phyloP scores from a whole-genome alignment of 1,284 basidiomycete genomes.

The Anthracocystis walkeri region DNA sequence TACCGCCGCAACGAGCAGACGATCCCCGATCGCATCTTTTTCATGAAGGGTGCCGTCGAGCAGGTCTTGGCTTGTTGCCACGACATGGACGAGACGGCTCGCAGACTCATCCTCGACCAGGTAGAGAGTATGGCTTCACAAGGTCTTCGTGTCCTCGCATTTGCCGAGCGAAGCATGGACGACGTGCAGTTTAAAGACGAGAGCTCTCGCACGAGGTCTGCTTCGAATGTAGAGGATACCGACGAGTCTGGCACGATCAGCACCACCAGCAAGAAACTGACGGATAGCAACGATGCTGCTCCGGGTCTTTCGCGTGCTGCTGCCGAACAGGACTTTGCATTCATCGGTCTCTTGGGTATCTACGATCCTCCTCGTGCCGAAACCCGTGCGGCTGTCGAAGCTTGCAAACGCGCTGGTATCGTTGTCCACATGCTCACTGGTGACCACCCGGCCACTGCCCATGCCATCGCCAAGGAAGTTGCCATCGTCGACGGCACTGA shows the following conservation, averaged over 20 bases:
- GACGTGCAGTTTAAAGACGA: slow-evolving; percentile 37
- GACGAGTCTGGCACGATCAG: slow-evolving; percentile 38
- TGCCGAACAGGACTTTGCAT: slow-evolving; percentile 58
- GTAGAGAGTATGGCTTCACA: slow-evolving; percentile 61
- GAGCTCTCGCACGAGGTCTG: slow-evolving; percentile 43
- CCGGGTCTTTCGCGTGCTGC: slow-evolving; percentile 48
- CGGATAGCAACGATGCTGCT: slow-evolving; percentile 11
- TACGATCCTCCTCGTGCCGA: slow-evolving; percentile 65
- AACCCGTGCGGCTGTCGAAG: slow-evolving; percentile 58
- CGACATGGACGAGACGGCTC: slow-evolving; percentile 42
- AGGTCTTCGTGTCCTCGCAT: slow-evolving; percentile 63
- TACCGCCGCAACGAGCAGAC: slow-evolving; percentile 29
- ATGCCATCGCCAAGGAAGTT: slow-evolving; percentile 60
- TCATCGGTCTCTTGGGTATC: slow-evolving; percentile 63
- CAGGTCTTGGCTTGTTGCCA: slow-evolving; percentile 57
- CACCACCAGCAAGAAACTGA: slow-evolving; percentile 36
- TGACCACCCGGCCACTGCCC: slow-evolving; percentile 61
- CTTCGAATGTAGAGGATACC: slow-evolving; percentile 25
- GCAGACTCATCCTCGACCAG: slow-evolving; percentile 48
- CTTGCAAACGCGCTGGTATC: slow-evolving; percentile 62
- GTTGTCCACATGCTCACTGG: slow-evolving; percentile 64
- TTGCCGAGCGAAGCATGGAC: slow-evolving; percentile 58
- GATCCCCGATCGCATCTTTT: slow-evolving; percentile 24
- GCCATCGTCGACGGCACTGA: slow-evolving; percentile 59
- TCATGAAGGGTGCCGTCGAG: slow-evolving; percentile 66